Evolutionary conservation across 129 eudicot genomes (phyloP).

Genomic region (Mikania micrantha): DNA sequence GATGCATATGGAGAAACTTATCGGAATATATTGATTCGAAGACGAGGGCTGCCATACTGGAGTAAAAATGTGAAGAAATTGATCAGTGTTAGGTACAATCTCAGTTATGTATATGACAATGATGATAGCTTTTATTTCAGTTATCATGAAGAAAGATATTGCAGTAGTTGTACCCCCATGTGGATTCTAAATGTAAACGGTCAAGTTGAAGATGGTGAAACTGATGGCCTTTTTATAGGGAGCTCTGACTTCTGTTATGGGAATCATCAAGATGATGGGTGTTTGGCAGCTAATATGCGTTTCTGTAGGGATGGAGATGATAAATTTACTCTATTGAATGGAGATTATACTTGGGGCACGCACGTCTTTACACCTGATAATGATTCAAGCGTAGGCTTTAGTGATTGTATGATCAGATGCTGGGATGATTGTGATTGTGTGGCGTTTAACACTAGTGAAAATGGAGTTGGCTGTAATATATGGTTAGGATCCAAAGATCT

Average conservation of each 20-base stretch:
- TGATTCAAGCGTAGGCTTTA: slow-evolving; percentile 20
- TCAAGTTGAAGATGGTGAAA: not conserved
- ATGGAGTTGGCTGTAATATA: slow-evolving; percentile 24
- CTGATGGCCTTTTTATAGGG: not conserved
- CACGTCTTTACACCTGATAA: not conserved
- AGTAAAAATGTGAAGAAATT: too few species aligned
- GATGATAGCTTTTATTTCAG: slow-evolving; percentile 24
- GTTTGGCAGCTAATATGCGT: slow-evolving; percentile 14
- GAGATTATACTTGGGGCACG: not conserved
- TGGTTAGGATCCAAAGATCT: slow-evolving; percentile 14
- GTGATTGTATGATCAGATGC: slow-evolving; percentile 49
- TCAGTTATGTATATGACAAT: slow-evolving; percentile 9
- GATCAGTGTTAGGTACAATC: too few species aligned
- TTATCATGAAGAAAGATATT: not conserved
- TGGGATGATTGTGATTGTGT: slow-evolving; percentile 48
- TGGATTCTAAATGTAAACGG: slow-evolving; percentile 9
- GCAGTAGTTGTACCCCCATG: not conserved
- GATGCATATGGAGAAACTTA: slow-evolving; percentile 5
- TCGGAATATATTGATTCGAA: slow-evolving; percentile 1
- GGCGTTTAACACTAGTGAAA: slow-evolving; percentile 19
- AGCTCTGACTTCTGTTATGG: slow-evolving; percentile 24
- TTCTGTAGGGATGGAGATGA: slow-evolving; percentile 13
- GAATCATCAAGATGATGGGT: slow-evolving; percentile 16
- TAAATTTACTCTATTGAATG: not conserved
- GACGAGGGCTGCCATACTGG: slow-evolving; percentile 21